A percentile compares a stretch with the other conserved stretches of the same genome.
phyloP scores from a whole-genome alignment of 495 filamentous ascomycete genomes.

The Clavariopsis aquatica region DNA sequence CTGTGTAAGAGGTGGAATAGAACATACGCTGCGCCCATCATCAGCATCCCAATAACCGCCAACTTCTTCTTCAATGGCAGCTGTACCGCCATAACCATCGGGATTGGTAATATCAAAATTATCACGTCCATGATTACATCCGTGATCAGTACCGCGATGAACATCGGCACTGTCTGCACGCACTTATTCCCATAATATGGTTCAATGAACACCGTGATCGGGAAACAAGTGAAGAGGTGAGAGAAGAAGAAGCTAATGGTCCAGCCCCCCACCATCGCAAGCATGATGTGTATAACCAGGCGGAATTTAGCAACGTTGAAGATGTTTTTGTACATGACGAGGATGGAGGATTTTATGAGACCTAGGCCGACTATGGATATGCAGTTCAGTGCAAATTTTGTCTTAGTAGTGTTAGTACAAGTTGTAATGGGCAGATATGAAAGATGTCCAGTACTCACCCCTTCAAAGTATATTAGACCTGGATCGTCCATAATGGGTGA shows the following conservation, averaged over 20 bases:
- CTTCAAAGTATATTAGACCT: conserved; percentile 8
- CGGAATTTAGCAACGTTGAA: not conserved
- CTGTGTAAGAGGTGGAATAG: not conserved
- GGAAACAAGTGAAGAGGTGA: conserved; percentile 13
- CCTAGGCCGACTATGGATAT: conserved; percentile 2
- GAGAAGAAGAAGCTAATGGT: conserved; percentile 17
- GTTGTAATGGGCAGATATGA: not conserved
- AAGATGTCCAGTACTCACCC: conserved; percentile 1
- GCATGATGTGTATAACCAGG: not conserved
- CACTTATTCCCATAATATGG: conserved; percentile 16
- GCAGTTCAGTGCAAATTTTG: conserved; percentile 11
- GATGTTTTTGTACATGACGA: conserved; percentile 11
- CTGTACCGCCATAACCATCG: conserved; percentile 3
- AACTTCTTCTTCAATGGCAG: conserved; percentile 1
- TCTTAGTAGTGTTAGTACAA: no score
- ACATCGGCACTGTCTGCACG: conserved; percentile 3
- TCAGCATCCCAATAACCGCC: conserved; percentile 5
- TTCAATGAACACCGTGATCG: conserved; percentile 16
- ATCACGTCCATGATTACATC: not conserved
- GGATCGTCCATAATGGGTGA: conserved; percentile 18
- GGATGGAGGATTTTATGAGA: conserved; percentile 12
- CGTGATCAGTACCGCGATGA: not conserved
- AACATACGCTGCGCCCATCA: conserved; percentile 7
- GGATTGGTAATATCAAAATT: conserved; percentile 4
- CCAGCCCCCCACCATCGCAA: not conserved